Evolutionary conservation across 2,329 filamentous ascomycete genomes (phyloP).

Genomic region (Arthrobotrys pseudoclavata): DNA sequence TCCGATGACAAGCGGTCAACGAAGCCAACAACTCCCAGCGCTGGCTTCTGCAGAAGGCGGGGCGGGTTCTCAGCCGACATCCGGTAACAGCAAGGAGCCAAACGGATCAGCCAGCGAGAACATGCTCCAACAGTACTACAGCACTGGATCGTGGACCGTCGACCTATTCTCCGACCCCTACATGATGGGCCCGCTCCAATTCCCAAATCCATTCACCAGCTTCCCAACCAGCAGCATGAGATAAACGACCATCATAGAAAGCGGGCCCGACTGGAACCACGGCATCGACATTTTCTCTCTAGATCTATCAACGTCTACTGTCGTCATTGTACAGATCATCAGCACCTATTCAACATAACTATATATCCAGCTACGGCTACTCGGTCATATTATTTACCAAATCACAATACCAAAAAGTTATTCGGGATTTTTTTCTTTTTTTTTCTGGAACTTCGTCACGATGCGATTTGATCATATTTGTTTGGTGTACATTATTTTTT

Average conservation of each 20-base stretch:
- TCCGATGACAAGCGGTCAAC: slow-evolving; percentile 43
- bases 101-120: slow-evolving; percentile 43
- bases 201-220: slow-evolving; percentile 54
- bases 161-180: slow-evolving; percentile 58
- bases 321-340: slow-evolving; percentile 54
- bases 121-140: slow-evolving; percentile 55
- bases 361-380: slow-evolving; percentile 45
- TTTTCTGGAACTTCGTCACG: slow-evolving; percentile 3
- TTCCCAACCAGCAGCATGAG: slow-evolving; percentile 60
- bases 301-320: slow-evolving; percentile 32
- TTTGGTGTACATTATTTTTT: slow-evolving; percentile 55
- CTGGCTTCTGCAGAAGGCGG: slow-evolving; percentile 39
- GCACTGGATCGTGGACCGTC: slow-evolving; percentile 56
- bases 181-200: slow-evolving; percentile 52
- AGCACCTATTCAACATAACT: slow-evolving; percentile 30
- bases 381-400: slow-evolving; percentile 34
- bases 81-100: slow-evolving; percentile 30
- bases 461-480: slow-evolving; percentile 21
- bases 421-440: slow-evolving; percentile 15
- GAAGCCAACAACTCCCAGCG: slow-evolving; percentile 39
- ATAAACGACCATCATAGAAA: slow-evolving; percentile 23
- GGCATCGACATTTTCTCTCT: slow-evolving; percentile 12
- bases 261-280: slow-evolving; percentile 2
- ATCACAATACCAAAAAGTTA: slow-evolving; percentile 57
- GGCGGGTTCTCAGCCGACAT: slow-evolving; percentile 27